Base-by-base conservation (phyloP, 208 protist species). In the Endotrypanum monterogeii region DNA sequence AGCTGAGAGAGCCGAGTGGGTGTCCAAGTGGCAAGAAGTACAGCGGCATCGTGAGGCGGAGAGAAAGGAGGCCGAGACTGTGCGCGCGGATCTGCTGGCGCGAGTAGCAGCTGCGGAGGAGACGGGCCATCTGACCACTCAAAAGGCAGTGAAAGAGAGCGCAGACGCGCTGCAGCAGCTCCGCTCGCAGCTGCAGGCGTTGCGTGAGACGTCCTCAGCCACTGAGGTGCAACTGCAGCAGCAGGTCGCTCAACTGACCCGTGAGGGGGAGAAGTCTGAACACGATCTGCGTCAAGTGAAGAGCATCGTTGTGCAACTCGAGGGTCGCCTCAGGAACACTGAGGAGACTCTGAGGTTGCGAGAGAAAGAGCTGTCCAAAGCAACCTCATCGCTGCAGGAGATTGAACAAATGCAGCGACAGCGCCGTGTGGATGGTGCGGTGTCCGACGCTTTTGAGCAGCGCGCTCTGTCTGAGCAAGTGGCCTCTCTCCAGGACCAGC, bases 1-100 rank as follows among this genome's bases (percentile, higher is more conserved):
- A 44, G 83, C 75, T 39, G 83, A 83, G 66, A 67, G 71, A 57
- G 57, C 39, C 23, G 71, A 78, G 68, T 80, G 76, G 76, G 25
- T 60, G 52, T 71, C 69, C 51, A 79, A 80, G 65, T 73, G 73
- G 67, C 57, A 80, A 63, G 74, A 79, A 51, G 54, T 25, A 55
- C 73, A 69, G 48, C 79, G 79, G 16, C 79, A 71, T 57, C 71
- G 73, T 52, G 74, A 67, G 18, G 73, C 30, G 12, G 74, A 69
- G 56, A 76, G 66, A 58, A 20, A 35, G 56, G 71, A 73, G 18
- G 35, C 51, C 1, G 66, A 78, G 30, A 37, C 11, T 2, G 74
- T 50, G 46, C 51, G 51, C 25, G 52, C 20, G 18, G 48, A 54
- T 44, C 28, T 74, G 70, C 76, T 69, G 20, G 23, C n/a, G 30